Conservation (phyloP, 2,329 filamentous ascomycete species). For the Colletotrichum endophyticum region DNA sequence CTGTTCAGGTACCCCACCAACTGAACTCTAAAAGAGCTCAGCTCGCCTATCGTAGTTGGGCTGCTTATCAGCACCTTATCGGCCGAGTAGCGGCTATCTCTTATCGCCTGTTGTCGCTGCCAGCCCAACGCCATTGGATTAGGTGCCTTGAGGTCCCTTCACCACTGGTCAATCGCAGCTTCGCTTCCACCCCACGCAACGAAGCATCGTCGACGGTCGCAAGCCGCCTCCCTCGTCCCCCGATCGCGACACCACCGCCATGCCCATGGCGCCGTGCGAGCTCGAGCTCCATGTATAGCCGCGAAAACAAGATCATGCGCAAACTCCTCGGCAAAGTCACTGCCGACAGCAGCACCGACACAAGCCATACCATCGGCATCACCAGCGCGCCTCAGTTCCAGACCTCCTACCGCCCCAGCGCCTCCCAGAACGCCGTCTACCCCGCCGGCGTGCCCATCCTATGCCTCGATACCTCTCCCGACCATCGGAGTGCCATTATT, state of each 20-base stretch:
- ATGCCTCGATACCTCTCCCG: constrained; percentile 63
- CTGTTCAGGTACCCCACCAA: not conserved
- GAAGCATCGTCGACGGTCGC: not conserved
- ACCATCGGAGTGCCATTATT: constrained; percentile 60
- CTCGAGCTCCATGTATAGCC: constrained; percentile 52
- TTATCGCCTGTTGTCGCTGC: not conserved
- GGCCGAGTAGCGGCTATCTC: not conserved
- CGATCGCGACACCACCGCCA: constrained; percentile 2
- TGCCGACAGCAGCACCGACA: constrained; percentile 49
- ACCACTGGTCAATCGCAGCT: not conserved
- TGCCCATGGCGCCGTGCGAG: constrained; percentile 35
- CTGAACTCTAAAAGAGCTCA: not conserved
- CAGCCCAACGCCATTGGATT: not conserved
- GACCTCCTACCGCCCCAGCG: constrained; percentile 53
- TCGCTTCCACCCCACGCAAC: not conserved
- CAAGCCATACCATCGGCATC: constrained; percentile 45
- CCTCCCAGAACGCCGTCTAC: constrained; percentile 61
- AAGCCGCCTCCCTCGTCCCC: not conserved
- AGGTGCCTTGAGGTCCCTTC: not conserved
- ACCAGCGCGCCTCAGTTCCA: constrained; percentile 47
- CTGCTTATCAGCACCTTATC: not conserved
- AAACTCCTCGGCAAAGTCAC: constrained; percentile 62
- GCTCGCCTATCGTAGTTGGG: not conserved
- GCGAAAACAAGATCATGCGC: constrained; percentile 62
- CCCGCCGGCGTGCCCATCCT: constrained; percentile 57